Conservation (phyloP, 345 rosid species). For the Clausena lansium region DNA sequence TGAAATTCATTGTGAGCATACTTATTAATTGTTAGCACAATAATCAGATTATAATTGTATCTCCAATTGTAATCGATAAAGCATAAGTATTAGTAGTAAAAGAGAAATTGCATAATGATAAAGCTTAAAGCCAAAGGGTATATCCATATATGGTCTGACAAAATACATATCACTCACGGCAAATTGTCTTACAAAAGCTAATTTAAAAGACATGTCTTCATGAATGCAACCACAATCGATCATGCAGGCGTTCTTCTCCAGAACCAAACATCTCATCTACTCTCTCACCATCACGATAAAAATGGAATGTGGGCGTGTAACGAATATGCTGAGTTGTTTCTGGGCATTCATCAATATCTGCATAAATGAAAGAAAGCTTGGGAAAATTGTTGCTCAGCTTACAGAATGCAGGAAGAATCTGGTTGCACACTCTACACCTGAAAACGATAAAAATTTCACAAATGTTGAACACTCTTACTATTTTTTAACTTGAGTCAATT, state of each 20-base stretch:
- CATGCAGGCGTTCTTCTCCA: slow-evolving; percentile 84
- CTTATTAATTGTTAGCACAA: too few species aligned
- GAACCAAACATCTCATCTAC: slow-evolving; percentile 96
- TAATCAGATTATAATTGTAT: too few species aligned
- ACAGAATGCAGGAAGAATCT: slow-evolving; percentile 73
- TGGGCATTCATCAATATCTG: slow-evolving; percentile 93
- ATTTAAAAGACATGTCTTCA: slow-evolving; percentile 24
- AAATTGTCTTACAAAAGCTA: background rate
- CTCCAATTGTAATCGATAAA: background rate
- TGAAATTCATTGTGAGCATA: too few species aligned
- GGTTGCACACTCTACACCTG: slow-evolving; percentile 91
- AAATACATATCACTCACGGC: background rate
- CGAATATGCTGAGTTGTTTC: slow-evolving; percentile 81
- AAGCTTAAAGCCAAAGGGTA: background rate
- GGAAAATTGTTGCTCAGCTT: slow-evolving; percentile 65
- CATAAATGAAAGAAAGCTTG: slow-evolving; percentile 64
- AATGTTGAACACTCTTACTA: background rate
- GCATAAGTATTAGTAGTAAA: background rate
- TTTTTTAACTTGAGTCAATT: background rate
- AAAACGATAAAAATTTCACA: slow-evolving; percentile 10
- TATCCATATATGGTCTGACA: background rate
- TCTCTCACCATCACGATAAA: slow-evolving; percentile 78
- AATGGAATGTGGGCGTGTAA: slow-evolving; percentile 89
- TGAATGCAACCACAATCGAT: slow-evolving; percentile 91
- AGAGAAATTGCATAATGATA: background rate